Conservation (phyloP, 1,139 yeast genomes). For the Candida labiduridarum region DNA sequence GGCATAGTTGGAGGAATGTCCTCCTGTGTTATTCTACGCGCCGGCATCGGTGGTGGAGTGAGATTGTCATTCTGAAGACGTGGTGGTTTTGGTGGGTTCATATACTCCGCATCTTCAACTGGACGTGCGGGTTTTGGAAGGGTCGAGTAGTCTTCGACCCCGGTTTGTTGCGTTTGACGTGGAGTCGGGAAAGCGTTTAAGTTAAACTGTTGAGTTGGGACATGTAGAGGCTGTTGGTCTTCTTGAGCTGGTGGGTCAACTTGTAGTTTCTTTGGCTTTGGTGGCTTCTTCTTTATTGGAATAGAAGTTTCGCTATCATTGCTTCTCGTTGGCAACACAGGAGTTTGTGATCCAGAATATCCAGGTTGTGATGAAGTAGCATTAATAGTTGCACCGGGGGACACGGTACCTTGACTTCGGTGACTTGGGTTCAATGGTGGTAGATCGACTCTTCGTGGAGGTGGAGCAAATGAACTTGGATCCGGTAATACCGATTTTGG, state of each 20-base stretch:
- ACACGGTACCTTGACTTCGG: slow-evolving; percentile 10
- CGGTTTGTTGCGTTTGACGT: slow-evolving; percentile 14
- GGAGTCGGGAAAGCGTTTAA: slow-evolving; percentile 18
- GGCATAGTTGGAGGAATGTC: slow-evolving; percentile 5
- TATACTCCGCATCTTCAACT: slow-evolving; percentile 5
- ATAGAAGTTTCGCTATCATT: slow-evolving; percentile 1
- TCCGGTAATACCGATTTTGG: slow-evolving; percentile 36
- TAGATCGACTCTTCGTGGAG: slow-evolving; percentile 29
- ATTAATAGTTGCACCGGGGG: not conserved
- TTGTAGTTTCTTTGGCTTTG: slow-evolving; percentile 16
- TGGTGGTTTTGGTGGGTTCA: slow-evolving; percentile 15
- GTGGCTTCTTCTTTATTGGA: slow-evolving; percentile 11
- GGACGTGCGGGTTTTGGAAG: slow-evolving; percentile 16
- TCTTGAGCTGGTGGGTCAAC: not conserved
- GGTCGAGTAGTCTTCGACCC: slow-evolving; percentile 5
- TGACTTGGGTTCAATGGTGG: slow-evolving; percentile 22
- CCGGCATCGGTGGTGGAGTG: slow-evolving; percentile 8
- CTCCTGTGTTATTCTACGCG: not conserved
- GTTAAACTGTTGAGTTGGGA: not conserved
- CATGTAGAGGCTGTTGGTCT: not conserved
- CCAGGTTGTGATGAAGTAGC: slow-evolving; percentile 29
- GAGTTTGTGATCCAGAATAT: slow-evolving; percentile 25
- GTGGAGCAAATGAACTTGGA: slow-evolving; percentile 44
- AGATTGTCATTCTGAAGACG: slow-evolving; percentile 6
- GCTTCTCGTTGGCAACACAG: slow-evolving; percentile 8